Base-by-base conservation (phyloP, 2,329 filamentous ascomycete genomes). In the Trichoderma simmonsii region DNA sequence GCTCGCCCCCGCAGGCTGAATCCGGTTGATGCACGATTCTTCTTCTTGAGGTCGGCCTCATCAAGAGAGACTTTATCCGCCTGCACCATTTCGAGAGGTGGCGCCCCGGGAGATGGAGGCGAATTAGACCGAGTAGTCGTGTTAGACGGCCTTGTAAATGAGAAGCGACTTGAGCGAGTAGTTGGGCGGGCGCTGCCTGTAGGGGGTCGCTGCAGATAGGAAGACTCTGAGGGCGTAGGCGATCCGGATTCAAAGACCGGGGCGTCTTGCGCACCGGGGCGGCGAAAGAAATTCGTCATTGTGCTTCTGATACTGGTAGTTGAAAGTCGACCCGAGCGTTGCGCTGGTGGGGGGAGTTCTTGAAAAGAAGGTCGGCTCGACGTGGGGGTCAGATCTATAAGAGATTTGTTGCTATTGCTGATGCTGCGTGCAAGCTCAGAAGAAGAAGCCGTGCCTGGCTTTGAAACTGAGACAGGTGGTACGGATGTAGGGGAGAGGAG, bases 21-120 rank as follows among this genome's bases (percentile, higher is more conserved):
- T 28, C 86, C 86, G 6, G 87, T 89, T 3, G 83, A 82, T 6
- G 86, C 82, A 18, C 86, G 84, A 71, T 82, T 82, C 79, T 88
- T 90, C 74, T 70, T 70, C 68, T 82, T 81, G 64, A 87, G 86
- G 72, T 87, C 86, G 3, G 81, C 80, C 3, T 82, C 77, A 39
- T 78, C 73, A 39, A 73, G 70, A 57, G 73, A 70, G 69, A 75
- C 71, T 15, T 71, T 77, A 15, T 77, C 73, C 12, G 78, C 73
- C 54, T 80, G 75, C 12, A 80, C 77, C 81, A 84, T 84, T 72
- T 84, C 83, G 61, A 86, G 77, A 12, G 83, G 81, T 5, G 82
- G 81, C 24, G 84, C 85, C 59, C 80, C 80, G 6, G 86, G 87
- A 24, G 86, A 88, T 2, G 86, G 85, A 6, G 86, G 86, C 8